phyloP scores from a whole-genome alignment of 139 green algal genomes.

The Chlamydomonas eustigma region DNA sequence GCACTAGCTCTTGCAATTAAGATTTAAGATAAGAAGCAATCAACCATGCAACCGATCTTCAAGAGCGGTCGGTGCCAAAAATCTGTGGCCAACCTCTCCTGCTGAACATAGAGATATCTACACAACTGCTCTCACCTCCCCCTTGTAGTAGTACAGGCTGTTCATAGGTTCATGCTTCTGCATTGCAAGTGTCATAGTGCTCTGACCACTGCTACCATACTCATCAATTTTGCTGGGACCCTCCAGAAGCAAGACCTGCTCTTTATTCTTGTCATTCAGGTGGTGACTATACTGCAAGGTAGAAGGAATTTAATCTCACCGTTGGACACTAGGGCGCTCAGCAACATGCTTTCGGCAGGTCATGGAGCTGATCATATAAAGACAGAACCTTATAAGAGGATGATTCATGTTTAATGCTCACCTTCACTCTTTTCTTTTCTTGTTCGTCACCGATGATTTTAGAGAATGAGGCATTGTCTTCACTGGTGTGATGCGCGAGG shows the following conservation, averaged over 20 bases:
- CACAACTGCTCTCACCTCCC: background rate
- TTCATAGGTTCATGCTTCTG: slow-evolving; percentile 60
- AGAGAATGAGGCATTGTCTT: slow-evolving; percentile 84
- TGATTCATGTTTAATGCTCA: too few species aligned
- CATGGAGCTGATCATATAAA: too few species aligned
- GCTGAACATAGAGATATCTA: too few species aligned
- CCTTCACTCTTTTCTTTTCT: slow-evolving; percentile 16
- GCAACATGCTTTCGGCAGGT: too few species aligned
- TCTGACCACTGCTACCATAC: slow-evolving; percentile 72
- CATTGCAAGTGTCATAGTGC: slow-evolving; percentile 42
- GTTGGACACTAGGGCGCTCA: too few species aligned
- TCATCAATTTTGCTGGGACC: slow-evolving; percentile 44
- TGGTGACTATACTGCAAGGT: slow-evolving; percentile 16
- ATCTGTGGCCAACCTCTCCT: too few species aligned
- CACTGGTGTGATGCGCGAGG: slow-evolving; percentile 61
- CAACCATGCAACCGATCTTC: too few species aligned
- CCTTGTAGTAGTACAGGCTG: slow-evolving; percentile 59
- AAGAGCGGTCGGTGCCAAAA: too few species aligned
- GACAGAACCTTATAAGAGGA: too few species aligned
- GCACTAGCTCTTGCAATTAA: too few species aligned
- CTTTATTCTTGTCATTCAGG: slow-evolving; percentile 24
- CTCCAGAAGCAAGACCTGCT: slow-evolving; percentile 22
- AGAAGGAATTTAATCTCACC: background rate
- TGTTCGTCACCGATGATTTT: slow-evolving; percentile 35
- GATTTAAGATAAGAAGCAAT: too few species aligned